Evolutionary conservation across 441 rosid species (phyloP).

Genomic region (Erodium texanum): DNA sequence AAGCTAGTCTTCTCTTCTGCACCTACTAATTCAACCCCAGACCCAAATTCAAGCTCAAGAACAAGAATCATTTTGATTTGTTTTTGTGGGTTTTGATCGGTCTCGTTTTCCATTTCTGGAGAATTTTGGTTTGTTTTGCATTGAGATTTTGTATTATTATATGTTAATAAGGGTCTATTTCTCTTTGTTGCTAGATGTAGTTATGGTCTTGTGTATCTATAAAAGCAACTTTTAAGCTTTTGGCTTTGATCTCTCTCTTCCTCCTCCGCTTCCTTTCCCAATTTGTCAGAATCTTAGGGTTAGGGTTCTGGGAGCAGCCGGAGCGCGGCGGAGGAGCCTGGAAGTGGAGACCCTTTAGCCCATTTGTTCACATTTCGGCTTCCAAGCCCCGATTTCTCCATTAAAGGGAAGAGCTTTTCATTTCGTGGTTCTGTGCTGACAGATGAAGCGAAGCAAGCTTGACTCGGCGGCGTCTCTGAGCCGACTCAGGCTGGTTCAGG

Average conservation of each 20-base stretch:
- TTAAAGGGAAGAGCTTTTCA: background rate
- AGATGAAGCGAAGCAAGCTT: slow-evolving; percentile 50
- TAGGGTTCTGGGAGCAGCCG: background rate
- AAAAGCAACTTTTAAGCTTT: background rate
- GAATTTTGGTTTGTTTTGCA: background rate
- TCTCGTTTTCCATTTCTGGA: background rate
- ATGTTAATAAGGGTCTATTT: background rate
- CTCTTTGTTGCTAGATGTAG: background rate
- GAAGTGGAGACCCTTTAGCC: background rate
- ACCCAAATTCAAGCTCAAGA: background rate
- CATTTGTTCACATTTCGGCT: background rate
- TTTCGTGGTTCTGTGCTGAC: background rate
- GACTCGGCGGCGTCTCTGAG: slow-evolving; percentile 29
- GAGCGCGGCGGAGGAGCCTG: too few species aligned
- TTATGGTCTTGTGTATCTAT: background rate
- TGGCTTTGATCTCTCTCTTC: background rate
- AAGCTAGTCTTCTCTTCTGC: background rate
- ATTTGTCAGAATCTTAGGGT: background rate
- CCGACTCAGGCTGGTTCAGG: slow-evolving; percentile 41
- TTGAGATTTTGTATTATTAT: background rate
- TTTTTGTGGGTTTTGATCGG: background rate
- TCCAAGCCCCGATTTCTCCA: background rate
- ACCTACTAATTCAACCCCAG: background rate
- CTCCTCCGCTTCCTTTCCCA: background rate
- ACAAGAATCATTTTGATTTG: background rate